phyloP scores from a whole-genome alignment of 352 stramenopile species.

The Phytophthora quininea region DNA sequence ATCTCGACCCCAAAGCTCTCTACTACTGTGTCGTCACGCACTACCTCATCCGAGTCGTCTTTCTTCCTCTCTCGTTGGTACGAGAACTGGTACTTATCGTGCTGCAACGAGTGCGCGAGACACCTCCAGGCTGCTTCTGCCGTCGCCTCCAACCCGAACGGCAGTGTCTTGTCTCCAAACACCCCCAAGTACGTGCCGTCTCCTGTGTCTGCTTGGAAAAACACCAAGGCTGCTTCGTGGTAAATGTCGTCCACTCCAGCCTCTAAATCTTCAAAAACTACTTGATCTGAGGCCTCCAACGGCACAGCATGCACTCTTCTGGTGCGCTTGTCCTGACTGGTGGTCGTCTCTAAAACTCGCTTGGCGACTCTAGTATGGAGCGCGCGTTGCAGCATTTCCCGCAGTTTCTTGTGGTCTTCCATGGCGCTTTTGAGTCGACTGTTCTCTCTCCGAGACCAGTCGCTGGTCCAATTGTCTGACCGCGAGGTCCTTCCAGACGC shows the following conservation, averaged over 20 bases:
- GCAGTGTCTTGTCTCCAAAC: constrained; percentile 51
- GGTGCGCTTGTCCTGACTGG: constrained; percentile 29
- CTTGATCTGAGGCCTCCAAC: constrained; percentile 29
- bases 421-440: constrained; percentile 31
- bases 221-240: constrained; percentile 41
- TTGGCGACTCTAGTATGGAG: constrained; percentile 37
- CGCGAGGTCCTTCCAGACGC: constrained; percentile 37
- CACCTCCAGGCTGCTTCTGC: constrained; percentile 46
- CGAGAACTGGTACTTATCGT: constrained; percentile 44
- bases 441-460: constrained; percentile 36
- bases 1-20: constrained; percentile 70
- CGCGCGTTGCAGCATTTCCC: constrained; percentile 37
- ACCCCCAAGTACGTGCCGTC: constrained; percentile 32
- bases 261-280: constrained; percentile 43
- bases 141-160: constrained; percentile 45
- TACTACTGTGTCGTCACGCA: constrained; percentile 54
- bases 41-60: constrained; percentile 6
- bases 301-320: constrained; percentile 32
- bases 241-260: constrained; percentile 43
- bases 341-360: constrained; percentile 38
- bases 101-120: constrained; percentile 40
- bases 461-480: constrained; percentile 40
- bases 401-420: constrained; percentile 38
- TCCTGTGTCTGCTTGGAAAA: constrained; percentile 29
- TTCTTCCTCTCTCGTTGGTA: constrained; percentile 27